Percentiles rank a stretch among this genome's conserved stretches.
phyloP scores from a whole-genome alignment of 805 yeast species.

The Kodamaea kakaduensis region DNA sequence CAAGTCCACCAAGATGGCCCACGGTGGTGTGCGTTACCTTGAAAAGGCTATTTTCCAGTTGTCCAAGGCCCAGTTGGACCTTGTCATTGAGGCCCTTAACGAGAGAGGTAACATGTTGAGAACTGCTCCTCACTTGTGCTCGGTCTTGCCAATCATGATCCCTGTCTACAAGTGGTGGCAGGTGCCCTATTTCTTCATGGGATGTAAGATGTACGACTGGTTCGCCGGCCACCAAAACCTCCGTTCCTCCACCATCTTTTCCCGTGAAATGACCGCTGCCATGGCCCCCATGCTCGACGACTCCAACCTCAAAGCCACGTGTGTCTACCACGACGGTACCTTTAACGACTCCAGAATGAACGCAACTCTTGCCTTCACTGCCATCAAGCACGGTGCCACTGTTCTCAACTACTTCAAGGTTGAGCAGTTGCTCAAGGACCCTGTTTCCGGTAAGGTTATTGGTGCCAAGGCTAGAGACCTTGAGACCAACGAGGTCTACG shows the following conservation, averaged over 20 bases:
- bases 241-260: conserved; percentile 69
- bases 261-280: conserved; percentile 61
- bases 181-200: conserved; percentile 87
- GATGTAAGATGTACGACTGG: conserved; percentile 87
- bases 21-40: conserved; percentile 93
- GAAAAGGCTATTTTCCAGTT: conserved; percentile 93
- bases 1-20: conserved; percentile 93
- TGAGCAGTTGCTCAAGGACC: conserved; percentile 63
- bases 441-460: conserved; percentile 47
- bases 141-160: conserved; percentile 85
- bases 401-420: conserved; percentile 85
- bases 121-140: conserved; percentile 88
- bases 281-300: conserved; percentile 84
- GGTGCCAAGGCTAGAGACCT: conserved; percentile 77
- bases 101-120: conserved; percentile 82
- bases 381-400: conserved; percentile 84
- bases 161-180: conserved; percentile 98
- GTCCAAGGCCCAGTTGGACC: conserved; percentile 82
- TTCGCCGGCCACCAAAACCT: conserved; percentile 88
- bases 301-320: conserved; percentile 75
- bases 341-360: conserved; percentile 93
- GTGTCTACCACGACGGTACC: conserved; percentile 93
- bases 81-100: conserved; percentile 83
- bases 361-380: conserved; percentile 79
- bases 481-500: conserved; percentile 60